Evolutionary conservation across 768 basidiomycete genomes (phyloP).

Genomic region (Tylopilus plumbeoviolaceoides): DNA sequence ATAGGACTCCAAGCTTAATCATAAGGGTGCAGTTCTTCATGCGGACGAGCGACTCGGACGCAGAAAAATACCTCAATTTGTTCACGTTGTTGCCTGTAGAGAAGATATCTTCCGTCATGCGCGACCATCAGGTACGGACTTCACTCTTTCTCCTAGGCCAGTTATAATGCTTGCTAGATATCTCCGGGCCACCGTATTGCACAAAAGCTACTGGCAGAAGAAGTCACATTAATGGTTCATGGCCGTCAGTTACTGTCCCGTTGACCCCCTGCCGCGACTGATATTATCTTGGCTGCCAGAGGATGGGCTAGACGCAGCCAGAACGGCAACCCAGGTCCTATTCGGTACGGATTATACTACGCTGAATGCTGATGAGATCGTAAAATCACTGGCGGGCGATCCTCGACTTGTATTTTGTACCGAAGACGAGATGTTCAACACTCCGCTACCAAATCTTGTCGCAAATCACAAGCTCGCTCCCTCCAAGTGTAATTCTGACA

Average conservation of each 20-base stretch:
- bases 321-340: constrained; percentile 42
- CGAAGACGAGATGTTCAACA: constrained; percentile 47
- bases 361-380: constrained; percentile 53
- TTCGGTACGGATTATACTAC: constrained; percentile 37
- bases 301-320: constrained; percentile 39
- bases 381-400: constrained; percentile 60
- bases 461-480: constrained; percentile 52
- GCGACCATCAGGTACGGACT: constrained; percentile 50
- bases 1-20: background rate
- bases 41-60: constrained; percentile 73
- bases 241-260: constrained; percentile 37
- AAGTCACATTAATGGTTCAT: constrained; percentile 59
- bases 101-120: constrained; percentile 53
- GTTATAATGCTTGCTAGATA: constrained; percentile 12
- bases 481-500: constrained; percentile 55
- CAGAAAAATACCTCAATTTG: constrained; percentile 72
- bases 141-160: background rate
- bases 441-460: constrained; percentile 58
- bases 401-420: constrained; percentile 56
- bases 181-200: constrained; percentile 41
- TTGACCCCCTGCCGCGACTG: background rate
- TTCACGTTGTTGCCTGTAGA: constrained; percentile 72
- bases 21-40: constrained; percentile 72
- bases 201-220: constrained; percentile 50
- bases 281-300: constrained; percentile 24